phyloP scores from a whole-genome alignment of 2,329 filamentous ascomycete genomes.

The Xylariaceae sp. region DNA sequence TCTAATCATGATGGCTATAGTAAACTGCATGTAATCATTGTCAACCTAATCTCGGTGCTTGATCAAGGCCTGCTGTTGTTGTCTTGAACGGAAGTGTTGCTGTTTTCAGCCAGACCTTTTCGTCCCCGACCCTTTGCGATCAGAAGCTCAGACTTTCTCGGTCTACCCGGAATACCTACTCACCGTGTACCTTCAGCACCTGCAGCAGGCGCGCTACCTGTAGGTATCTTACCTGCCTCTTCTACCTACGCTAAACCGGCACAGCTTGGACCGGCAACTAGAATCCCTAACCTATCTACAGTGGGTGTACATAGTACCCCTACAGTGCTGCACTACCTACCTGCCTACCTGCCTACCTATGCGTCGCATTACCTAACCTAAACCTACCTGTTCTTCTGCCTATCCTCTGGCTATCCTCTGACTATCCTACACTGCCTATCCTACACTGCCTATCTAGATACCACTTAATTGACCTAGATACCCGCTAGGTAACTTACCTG shows the following conservation, averaged over 20 bases:
- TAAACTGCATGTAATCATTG: too few relatives aligned
- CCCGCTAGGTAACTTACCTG: conserved; percentile 9
- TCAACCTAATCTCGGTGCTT: too few relatives aligned
- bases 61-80: too few relatives aligned
- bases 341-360: conserved; percentile 2
- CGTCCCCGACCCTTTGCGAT: neutral
- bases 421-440: neutral
- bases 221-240: too few relatives aligned
- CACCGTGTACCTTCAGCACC: too few relatives aligned
- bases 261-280: too few relatives aligned
- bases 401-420: neutral
- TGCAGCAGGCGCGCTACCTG: too few relatives aligned
- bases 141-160: neutral
- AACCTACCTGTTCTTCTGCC: conserved; percentile 5
- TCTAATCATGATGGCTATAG: too few relatives aligned
- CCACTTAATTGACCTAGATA: neutral
- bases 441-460: neutral
- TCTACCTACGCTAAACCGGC: too few relatives aligned
- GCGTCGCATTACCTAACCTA: neutral
- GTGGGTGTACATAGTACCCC: neutral
- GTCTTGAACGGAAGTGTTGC: conserved; percentile 10
- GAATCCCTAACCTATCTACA: too few relatives aligned
- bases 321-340: conserved; percentile 2
- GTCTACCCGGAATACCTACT: too few relatives aligned
- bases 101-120: conserved; percentile 23